A percentile compares a stretch with the other conserved stretches of the same genome.
Evolutionary conservation across 257 asterid species (phyloP).

Genomic region (Mentha longifolia): DNA sequence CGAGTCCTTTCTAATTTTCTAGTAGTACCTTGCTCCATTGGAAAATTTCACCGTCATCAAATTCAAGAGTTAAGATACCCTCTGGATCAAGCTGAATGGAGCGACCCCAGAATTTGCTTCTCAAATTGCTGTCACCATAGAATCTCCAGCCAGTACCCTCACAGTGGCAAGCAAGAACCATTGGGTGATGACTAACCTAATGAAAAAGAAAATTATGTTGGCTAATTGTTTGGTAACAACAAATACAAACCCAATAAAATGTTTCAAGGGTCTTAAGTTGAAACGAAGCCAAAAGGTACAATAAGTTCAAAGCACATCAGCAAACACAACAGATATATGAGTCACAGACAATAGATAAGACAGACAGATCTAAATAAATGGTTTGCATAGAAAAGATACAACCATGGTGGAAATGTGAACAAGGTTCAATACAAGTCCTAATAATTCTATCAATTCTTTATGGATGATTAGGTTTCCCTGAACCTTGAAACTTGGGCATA

Average conservation of each 20-base stretch:
- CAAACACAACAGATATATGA: conserved; percentile 1
- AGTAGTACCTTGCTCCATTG: conserved; percentile 89
- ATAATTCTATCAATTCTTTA: neutral
- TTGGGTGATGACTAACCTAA: conserved; percentile 99
- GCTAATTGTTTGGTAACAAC: conserved; percentile 13
- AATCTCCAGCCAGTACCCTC: conserved; percentile 97
- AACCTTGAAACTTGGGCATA: neutral
- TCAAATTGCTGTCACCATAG: conserved; percentile 92
- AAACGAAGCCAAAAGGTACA: conserved; percentile 9
- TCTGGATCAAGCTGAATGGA: conserved; percentile 97
- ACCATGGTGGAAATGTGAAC: neutral
- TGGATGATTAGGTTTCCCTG: neutral
- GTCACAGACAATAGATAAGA: neutral
- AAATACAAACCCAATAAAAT: conserved; percentile 9
- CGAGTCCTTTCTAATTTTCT: neutral
- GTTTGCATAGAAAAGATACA: neutral
- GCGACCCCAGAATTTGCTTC: conserved; percentile 99
- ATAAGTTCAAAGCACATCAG: conserved; percentile 15
- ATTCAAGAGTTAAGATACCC: conserved; percentile 84
- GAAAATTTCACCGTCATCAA: conserved; percentile 94
- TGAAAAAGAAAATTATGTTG: conserved; percentile 23
- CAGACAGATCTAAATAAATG: conserved; percentile 1
- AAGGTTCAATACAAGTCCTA: neutral
- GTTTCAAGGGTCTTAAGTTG: conserved; percentile 5
- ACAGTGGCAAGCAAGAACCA: conserved; percentile 97